Evolutionary conservation across 2,329 filamentous ascomycete genomes (phyloP), one percentile per base, ranked within the genome.

Genomic region (Arthrocladium fulminans): DNA sequence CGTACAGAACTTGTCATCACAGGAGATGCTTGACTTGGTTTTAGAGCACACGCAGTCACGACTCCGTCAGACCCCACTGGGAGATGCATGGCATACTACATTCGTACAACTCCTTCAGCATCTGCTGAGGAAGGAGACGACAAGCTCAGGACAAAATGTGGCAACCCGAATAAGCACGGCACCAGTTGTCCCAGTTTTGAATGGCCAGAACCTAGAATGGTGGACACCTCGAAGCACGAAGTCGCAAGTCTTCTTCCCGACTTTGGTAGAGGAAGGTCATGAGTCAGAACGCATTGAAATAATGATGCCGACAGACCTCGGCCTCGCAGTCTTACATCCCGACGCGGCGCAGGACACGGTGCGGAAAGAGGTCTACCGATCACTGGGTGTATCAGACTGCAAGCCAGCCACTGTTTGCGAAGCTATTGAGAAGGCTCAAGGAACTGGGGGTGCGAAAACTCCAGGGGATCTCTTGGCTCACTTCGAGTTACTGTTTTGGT

Each of bases 401-500:
- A 15, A n/a, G 13, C 32, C 15, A 42, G 19, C 47, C 22, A 32
- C 17, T 17, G 44, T 46, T 37, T 44, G 20, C 17, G n/a, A 15
- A 27, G 40, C 24, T 13, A 53, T 51, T 38, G 24, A 25, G n/a
- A 13, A 12, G 15, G 23, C 20, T 24, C 20, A 52, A 37, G 4
- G 40, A 24, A 39, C 39, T 8, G n/a, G 10, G 4, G 23, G 13
- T 24, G n/a, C 23, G 7, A 27, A 27, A 19, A 6, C 4, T 3
- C 5, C n/a, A 8, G 3, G 35, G 17, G 13, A 46, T 23, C 6
- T 51, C 12, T 22, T 38, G 15, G 43, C 3, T 17, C 48, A 53
- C 38, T 37, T 49, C 12, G 51, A 53, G 40, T 44, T 53, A 15
- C 48, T 53, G 27, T 53, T 51, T 22, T 53, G 51, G 51, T 51